Evolutionary conservation across 352 stramenopile genomes (phyloP).

Genomic region (Phytophthora quininea): DNA sequence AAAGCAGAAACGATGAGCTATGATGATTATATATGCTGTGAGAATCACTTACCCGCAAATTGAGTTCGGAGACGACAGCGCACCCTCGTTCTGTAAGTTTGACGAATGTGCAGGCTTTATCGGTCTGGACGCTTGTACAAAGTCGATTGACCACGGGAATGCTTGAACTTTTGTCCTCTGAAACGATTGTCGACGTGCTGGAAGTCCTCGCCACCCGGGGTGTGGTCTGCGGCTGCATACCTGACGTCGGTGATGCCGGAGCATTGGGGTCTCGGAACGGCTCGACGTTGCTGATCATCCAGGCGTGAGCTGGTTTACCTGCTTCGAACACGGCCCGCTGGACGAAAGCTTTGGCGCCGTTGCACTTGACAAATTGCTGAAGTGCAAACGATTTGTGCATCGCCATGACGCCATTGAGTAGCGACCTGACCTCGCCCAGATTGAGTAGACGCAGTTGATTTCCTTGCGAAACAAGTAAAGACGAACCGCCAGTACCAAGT

Average conservation of each 20-base stretch:
- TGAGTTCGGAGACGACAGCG: slow-evolving; percentile 69
- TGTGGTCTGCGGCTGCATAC: slow-evolving; percentile 12
- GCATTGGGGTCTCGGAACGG: slow-evolving; percentile 45
- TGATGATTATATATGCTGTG: not conserved
- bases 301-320: slow-evolving; percentile 63
- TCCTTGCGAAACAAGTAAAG: slow-evolving; percentile 46
- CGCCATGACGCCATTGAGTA: slow-evolving; percentile 66
- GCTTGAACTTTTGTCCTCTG: slow-evolving; percentile 8
- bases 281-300: slow-evolving; percentile 83
- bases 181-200: slow-evolving; percentile 20
- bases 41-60: slow-evolving; percentile 47
- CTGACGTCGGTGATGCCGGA: slow-evolving; percentile 9
- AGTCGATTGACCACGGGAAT: slow-evolving; percentile 55
- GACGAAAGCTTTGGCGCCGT: slow-evolving; percentile 75
- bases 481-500: slow-evolving; percentile 4
- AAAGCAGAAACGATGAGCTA: not conserved
- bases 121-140: slow-evolving; percentile 66
- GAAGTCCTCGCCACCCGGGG: slow-evolving; percentile 19
- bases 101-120: slow-evolving; percentile 79
- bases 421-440: slow-evolving; percentile 65
- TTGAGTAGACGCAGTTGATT: slow-evolving; percentile 74
- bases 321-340: slow-evolving; percentile 70
- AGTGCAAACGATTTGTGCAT: slow-evolving; percentile 75
- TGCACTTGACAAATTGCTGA: slow-evolving; percentile 75
- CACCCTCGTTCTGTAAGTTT: slow-evolving; percentile 81